Conservation (phyloP, 345 rosid genomes). For the Syzygium grande region DNA sequence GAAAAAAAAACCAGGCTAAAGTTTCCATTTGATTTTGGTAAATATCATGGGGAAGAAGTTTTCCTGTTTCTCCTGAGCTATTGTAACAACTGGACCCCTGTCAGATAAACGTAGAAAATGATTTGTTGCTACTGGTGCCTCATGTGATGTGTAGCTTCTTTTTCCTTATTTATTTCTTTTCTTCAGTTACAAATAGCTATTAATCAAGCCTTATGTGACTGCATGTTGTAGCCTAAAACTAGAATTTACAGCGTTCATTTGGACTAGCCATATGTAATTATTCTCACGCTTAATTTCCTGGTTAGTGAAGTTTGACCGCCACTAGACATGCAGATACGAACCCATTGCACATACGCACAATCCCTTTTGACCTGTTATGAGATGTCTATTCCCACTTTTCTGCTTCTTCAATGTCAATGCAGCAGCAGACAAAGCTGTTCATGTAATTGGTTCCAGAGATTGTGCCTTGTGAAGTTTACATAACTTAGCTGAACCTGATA, state of each 20-base stretch:
- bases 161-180: neutral
- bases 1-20: neutral
- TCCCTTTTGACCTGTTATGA: neutral
- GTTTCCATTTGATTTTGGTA: neutral
- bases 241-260: neutral
- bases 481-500: neutral
- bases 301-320: neutral
- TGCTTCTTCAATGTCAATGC: neutral
- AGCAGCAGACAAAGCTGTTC: neutral
- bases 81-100: neutral
- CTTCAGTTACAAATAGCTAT: neutral
- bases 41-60: neutral
- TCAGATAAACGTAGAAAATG: neutral
- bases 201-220: neutral
- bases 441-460: neutral
- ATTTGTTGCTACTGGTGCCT: neutral
- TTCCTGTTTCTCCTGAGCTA: neutral
- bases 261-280: neutral
- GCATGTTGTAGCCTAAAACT: neutral
- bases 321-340: neutral
- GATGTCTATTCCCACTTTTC: neutral
- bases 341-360: neutral
- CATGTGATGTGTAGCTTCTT: neutral
- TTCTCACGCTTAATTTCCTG: neutral
- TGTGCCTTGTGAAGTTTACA: neutral